Percentiles rank a stretch among this genome's conserved stretches.
Conservation (phyloP, 2,329 filamentous ascomycete genomes). For the Sordariomycetes sp. region DNA sequence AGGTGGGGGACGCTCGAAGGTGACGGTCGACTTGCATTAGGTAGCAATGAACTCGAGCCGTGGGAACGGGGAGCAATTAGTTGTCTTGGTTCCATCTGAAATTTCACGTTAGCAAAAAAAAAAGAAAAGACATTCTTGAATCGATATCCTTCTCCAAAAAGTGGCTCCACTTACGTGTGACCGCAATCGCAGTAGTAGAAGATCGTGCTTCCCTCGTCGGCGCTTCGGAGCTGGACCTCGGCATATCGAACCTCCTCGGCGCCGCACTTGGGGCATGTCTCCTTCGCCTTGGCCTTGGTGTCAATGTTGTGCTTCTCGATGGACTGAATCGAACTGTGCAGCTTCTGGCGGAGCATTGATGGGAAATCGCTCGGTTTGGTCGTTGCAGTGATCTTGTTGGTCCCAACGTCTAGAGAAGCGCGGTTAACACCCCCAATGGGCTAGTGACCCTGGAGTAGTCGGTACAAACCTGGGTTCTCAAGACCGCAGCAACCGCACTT, state of each 20-base stretch:
- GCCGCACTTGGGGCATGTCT: constrained; percentile 71
- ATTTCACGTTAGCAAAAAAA: constrained; percentile 12
- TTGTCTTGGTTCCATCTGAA: constrained; percentile 46
- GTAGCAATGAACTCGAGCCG: background rate
- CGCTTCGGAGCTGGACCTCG: constrained; percentile 74
- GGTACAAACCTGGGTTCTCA: constrained; percentile 59
- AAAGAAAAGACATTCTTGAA: background rate
- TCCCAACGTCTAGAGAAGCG: constrained; percentile 49
- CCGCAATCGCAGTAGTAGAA: constrained; percentile 86
- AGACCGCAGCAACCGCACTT: constrained; percentile 78
- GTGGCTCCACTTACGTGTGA: constrained; percentile 49
- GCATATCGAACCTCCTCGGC: constrained; percentile 73
- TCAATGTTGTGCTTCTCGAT: constrained; percentile 66
- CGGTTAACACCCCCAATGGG: background rate
- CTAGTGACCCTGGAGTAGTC: background rate
- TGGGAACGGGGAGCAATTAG: constrained; percentile 16
- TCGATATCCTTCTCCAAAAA: constrained; percentile 1
- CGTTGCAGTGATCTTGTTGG: constrained; percentile 63
- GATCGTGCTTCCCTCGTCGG: constrained; percentile 88
- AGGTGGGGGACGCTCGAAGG: background rate
- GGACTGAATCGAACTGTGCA: constrained; percentile 69
- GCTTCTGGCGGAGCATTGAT: constrained; percentile 74
- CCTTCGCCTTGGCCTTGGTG: constrained; percentile 53
- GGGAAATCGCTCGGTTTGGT: constrained; percentile 90
- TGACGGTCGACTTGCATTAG: constrained; percentile 23